Percentiles rank a stretch among this genome's conserved stretches.
These are phyloP conservation scores for Elsinoe arachidis DNA, from an alignment of 2,329 filamentous ascomycete species.

Conservation along the genomic window DNA sequence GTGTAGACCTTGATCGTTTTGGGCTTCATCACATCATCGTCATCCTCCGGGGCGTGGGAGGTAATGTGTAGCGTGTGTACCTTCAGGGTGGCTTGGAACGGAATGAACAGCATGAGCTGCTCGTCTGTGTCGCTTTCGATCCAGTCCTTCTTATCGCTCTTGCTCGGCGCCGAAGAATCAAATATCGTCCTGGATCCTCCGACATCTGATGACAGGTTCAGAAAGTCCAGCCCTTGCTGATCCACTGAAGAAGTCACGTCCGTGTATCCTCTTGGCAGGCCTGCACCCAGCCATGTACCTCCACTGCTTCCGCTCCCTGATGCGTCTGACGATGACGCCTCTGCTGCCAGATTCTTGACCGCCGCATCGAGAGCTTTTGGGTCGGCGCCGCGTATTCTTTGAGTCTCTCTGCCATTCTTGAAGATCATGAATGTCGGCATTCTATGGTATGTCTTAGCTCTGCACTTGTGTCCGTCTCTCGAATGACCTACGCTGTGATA, in stretches of 20 bases:
- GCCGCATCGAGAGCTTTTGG: conserved; percentile 59
- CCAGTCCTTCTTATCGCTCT: conserved; percentile 60
- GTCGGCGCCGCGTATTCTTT: conserved; percentile 55
- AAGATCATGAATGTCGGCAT: conserved; percentile 87
- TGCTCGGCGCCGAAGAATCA: conserved; percentile 55
- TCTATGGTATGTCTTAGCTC: conserved; percentile 25
- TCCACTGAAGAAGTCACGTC: conserved; percentile 82
- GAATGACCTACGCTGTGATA: conserved; percentile 51
- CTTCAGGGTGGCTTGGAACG: conserved; percentile 81
- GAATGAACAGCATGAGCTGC: conserved; percentile 86
- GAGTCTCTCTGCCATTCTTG: conserved; percentile 31
- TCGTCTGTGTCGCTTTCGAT: conserved; percentile 96
- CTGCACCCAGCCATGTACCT: conserved; percentile 62
- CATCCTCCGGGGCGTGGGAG: conserved; percentile 58
- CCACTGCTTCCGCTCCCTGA: conserved; percentile 33
- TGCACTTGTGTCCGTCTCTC: background rate
- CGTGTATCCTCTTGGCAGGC: conserved; percentile 67
- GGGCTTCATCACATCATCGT: conserved; percentile 68
- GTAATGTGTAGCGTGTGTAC: conserved; percentile 83
- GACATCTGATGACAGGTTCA: conserved; percentile 75
- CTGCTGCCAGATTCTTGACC: conserved; percentile 60
- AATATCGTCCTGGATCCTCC: conserved; percentile 69
- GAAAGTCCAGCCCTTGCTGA: conserved; percentile 66
- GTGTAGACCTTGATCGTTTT: conserved; percentile 76
- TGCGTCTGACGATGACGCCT: conserved; percentile 37